A percentile compares a stretch with the other conserved stretches of the same genome.
Evolutionary conservation across 805 yeast species (phyloP).

Genomic region (Zygosaccharomyces rouxii): DNA sequence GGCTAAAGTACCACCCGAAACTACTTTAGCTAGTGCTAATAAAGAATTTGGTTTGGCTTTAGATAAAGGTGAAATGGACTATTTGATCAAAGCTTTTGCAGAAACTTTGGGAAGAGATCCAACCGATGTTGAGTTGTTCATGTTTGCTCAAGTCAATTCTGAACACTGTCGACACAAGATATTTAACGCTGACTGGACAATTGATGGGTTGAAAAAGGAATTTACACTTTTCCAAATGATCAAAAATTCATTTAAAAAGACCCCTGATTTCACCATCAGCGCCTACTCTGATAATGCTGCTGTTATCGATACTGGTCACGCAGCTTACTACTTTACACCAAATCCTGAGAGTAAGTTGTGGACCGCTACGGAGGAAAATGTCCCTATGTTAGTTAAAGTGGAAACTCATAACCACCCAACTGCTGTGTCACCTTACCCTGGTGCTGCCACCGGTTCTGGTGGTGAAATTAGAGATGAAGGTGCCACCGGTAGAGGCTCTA

Average conservation of each 20-base stretch:
- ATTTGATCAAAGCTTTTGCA: conserved; percentile 77
- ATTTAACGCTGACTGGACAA: conserved; percentile 97
- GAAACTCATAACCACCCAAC: conserved; percentile 99
- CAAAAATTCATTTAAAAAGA: conserved; percentile 80
- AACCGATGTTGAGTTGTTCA: conserved; percentile 94
- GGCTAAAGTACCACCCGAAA: conserved; percentile 34
- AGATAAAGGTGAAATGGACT: conserved; percentile 88
- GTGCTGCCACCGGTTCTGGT: conserved; percentile 99
- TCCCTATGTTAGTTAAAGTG: conserved; percentile 88
- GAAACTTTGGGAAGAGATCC: conserved; percentile 78
- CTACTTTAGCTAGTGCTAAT: conserved; percentile 71
- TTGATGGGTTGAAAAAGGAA: conserved; percentile 74
- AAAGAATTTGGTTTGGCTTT: conserved; percentile 86
- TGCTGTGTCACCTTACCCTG: conserved; percentile 98
- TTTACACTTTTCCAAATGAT: conserved; percentile 87
- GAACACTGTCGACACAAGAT: conserved; percentile 99
- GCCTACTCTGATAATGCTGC: conserved; percentile 99
- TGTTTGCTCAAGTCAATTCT: conserved; percentile 99
- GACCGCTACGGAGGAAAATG: conserved; percentile 68
- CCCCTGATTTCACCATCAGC: conserved; percentile 78
- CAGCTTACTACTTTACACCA: conserved; percentile 75
- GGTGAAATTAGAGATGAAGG: conserved; percentile 99
- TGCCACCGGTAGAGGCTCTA: conserved; percentile 98
- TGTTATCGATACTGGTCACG: conserved; percentile 55
- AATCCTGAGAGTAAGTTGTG: conserved; percentile 68